Evolutionary conservation across 2,329 filamentous ascomycete species (phyloP).

Genomic region (Exophiala xenobiotica): DNA sequence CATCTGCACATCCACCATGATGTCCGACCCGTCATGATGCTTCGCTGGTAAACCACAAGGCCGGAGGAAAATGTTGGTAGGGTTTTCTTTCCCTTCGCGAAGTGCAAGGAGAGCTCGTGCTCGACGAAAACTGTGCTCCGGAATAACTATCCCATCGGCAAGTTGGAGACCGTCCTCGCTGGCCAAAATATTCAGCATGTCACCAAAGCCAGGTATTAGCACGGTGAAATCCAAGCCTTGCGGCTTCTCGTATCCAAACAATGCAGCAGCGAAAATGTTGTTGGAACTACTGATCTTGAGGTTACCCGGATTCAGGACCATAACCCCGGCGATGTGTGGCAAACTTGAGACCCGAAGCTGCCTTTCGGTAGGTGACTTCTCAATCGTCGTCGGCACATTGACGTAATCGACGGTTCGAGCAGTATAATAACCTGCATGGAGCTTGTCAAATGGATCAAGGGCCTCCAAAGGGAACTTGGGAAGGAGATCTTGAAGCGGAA

Average conservation of each 20-base stretch:
- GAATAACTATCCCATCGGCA: slow-evolving; percentile 91
- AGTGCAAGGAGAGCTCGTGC: slow-evolving; percentile 81
- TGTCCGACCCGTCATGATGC: slow-evolving; percentile 86
- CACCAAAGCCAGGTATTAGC: slow-evolving; percentile 83
- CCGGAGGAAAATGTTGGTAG: slow-evolving; percentile 73
- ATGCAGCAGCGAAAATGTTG: slow-evolving; percentile 84
- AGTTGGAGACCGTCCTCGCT: slow-evolving; percentile 83
- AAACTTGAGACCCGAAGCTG: slow-evolving; percentile 88
- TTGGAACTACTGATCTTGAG: slow-evolving; percentile 89
- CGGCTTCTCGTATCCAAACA: slow-evolving; percentile 85
- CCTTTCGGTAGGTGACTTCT: slow-evolving; percentile 66
- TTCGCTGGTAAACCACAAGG: slow-evolving; percentile 81
- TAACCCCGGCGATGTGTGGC: slow-evolving; percentile 94
- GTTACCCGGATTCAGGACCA: slow-evolving; percentile 78
- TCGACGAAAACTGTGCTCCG: slow-evolving; percentile 91
- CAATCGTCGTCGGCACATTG: slow-evolving; percentile 80
- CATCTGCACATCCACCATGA: slow-evolving; percentile 96
- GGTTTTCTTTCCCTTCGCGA: slow-evolving; percentile 77
- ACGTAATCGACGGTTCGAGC: slow-evolving; percentile 73
- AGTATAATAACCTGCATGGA: slow-evolving; percentile 72
- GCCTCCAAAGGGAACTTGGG: slow-evolving; percentile 73
- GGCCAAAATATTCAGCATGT: slow-evolving; percentile 74
- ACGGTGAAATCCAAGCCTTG: slow-evolving; percentile 77
- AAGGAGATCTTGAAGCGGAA: slow-evolving; percentile 74
- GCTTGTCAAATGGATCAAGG: slow-evolving; percentile 38